phyloP scores from a whole-genome alignment of 257 asterid genomes.

The Salvia hispanica region DNA sequence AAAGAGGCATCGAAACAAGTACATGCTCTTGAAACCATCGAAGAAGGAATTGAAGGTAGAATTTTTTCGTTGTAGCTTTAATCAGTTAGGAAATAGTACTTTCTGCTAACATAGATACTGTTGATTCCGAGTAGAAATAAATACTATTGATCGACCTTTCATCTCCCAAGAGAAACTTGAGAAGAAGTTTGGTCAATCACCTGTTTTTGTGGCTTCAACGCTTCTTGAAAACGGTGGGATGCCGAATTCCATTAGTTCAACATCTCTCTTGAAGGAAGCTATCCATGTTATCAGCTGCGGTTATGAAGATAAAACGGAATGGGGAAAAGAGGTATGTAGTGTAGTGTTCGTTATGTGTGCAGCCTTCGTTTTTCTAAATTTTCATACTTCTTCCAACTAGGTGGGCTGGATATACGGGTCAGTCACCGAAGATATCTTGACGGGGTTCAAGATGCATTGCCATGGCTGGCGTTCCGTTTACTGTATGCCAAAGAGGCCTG shows the following conservation, averaged over 20 bases:
- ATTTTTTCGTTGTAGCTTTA: neutral
- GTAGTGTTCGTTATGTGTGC: neutral
- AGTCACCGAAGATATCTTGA: slow-evolving; percentile 88
- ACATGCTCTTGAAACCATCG: slow-evolving; percentile 90
- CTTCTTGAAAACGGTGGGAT: slow-evolving; percentile 68
- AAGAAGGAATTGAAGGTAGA: slow-evolving; percentile 76
- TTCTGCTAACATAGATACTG: neutral
- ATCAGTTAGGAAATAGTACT: neutral
- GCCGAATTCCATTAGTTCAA: slow-evolving; percentile 42
- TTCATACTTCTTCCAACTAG: slow-evolving; percentile 37
- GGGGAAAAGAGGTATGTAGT: slow-evolving; percentile 86
- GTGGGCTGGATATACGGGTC: slow-evolving; percentile 98
- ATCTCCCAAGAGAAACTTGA: slow-evolving; percentile 69
- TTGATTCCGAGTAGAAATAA: slow-evolving; percentile 45
- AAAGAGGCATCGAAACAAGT: slow-evolving; percentile 88
- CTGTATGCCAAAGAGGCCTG: slow-evolving; percentile 82
- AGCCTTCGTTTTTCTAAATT: slow-evolving; percentile 21
- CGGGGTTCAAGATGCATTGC: slow-evolving; percentile 97
- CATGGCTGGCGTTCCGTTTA: slow-evolving; percentile 97
- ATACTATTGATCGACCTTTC: slow-evolving; percentile 34
- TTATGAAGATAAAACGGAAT: slow-evolving; percentile 91
- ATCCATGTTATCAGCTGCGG: slow-evolving; percentile 96
- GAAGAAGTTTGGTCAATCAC: slow-evolving; percentile 85
- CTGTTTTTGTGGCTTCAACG: slow-evolving; percentile 77
- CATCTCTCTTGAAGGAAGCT: slow-evolving; percentile 69